A percentile compares a stretch with the other conserved stretches of the same genome.
These are phyloP conservation scores for Nakazawaea peltata DNA, from an alignment of 805 yeast species.

Conservation along the genomic window DNA sequence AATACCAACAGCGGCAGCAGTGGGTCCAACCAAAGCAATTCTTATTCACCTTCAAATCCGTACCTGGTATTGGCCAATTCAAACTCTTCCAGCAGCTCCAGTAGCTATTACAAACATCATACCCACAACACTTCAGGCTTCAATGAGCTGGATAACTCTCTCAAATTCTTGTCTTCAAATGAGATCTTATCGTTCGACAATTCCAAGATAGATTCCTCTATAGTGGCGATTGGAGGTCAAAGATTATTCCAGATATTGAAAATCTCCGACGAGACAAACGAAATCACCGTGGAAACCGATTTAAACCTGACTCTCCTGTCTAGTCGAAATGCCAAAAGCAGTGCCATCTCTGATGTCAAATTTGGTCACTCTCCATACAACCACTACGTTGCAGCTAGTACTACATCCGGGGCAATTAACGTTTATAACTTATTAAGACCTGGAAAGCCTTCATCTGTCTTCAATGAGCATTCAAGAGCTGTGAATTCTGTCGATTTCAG, in stretches of 20 bases:
- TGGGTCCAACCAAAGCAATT: conserved; percentile 6
- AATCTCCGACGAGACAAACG: conserved; percentile 18
- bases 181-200: conserved; percentile 27
- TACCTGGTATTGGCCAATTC: conserved; percentile 10
- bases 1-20: too few species aligned
- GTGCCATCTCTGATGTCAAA: conserved; percentile 33
- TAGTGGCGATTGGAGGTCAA: conserved; percentile 34
- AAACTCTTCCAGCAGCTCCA: conserved; percentile 12
- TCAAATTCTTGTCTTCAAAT: conserved; percentile 21
- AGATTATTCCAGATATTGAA: conserved; percentile 30
- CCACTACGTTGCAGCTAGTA: conserved; percentile 33
- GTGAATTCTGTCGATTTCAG: conserved; percentile 36
- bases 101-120: conserved; percentile 17
- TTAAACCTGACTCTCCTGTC: conserved; percentile 19
- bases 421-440: conserved; percentile 22
- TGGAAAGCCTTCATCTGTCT: conserved; percentile 18
- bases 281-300: conserved; percentile 26
- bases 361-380: conserved; percentile 33
- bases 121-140: conserved; percentile 20
- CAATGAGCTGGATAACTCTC: conserved; percentile 13
- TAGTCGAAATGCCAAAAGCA: conserved; percentile 26
- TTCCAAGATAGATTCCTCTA: conserved; percentile 24
- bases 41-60: conserved; percentile 4
- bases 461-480: conserved; percentile 36
- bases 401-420: conserved; percentile 40